Base-by-base conservation (phyloP, 257 asterid species). In the Scutellaria galericulata region DNA sequence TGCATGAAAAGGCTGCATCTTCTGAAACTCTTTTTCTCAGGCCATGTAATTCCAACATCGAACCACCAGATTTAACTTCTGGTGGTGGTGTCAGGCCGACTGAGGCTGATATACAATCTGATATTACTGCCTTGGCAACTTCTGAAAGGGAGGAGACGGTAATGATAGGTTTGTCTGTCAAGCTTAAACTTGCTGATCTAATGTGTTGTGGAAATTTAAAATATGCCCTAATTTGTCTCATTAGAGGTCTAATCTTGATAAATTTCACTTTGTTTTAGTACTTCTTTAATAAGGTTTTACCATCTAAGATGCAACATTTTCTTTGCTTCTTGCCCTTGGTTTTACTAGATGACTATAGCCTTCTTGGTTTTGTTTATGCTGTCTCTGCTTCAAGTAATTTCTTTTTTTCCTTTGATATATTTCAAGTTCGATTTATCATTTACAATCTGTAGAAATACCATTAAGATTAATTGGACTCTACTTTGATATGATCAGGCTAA, bases 151-250 rank as follows among this genome's bases (percentile, higher is more conserved):
- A 83, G 69, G 86, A 79, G 73, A 78, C 78, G 52, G 70, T 62
- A 45, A 77, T 70, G 72, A 83, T 79, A 87, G 97, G 97, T 90
- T 80, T 77, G 96, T 83, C 75, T 69, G 39, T 56, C 40, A 39
- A 75, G 73, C 78, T 73, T 75, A 44, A 68, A 55, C 74, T 61
- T 78, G 37, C 76, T 68, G 60, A 65, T 63, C 47, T 53, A 31
- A 10, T 45, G n/a, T 62, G 41, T 27, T 5, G 2, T 71, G 20
- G 40, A 42, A 54, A 68, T 64, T 47, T 44, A 35, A 42, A 46
- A 11, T 76, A 20, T 8, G 64, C 73, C 73, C 48, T 67, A 44
- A 9, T 59, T 50, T 22, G 20, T 48, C 66, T 63, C 56, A 41
- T 31, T 40, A 9, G 64, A 41, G 40, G 27, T 59, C 7, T 7